phyloP scores from a whole-genome alignment of 495 filamentous ascomycete species.

The Zalerion maritima region DNA sequence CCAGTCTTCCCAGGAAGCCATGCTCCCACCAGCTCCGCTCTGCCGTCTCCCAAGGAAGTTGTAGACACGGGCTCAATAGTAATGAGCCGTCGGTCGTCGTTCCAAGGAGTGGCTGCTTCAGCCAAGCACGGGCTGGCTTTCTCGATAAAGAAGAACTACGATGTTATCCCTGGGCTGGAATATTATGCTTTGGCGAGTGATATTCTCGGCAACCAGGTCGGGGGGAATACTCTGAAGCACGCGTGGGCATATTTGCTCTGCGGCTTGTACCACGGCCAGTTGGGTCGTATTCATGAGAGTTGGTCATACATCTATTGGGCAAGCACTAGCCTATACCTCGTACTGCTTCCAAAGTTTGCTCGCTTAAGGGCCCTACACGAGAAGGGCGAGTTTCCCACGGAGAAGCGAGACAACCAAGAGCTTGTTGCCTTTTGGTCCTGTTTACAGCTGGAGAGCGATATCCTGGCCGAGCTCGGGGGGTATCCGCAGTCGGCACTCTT shows the following conservation, averaged over 20 bases:
- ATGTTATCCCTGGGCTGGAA: constrained; percentile 74
- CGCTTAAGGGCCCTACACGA: constrained; percentile 24
- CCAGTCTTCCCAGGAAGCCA: constrained; percentile 16
- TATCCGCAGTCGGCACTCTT: constrained; percentile 69
- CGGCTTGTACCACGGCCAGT: constrained; percentile 75
- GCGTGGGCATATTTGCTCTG: constrained; percentile 79
- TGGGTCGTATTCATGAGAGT: constrained; percentile 78
- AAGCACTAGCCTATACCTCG: constrained; percentile 56
- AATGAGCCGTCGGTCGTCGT: constrained; percentile 27
- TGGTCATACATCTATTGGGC: constrained; percentile 77
- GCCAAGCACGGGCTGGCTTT: constrained; percentile 8
- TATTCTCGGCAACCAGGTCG: constrained; percentile 71
- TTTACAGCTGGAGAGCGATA: constrained; percentile 87
- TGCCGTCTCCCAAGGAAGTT: constrained; percentile 35
- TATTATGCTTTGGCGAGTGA: constrained; percentile 78
- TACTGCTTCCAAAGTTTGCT: constrained; percentile 51
- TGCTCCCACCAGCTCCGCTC: constrained; percentile 23
- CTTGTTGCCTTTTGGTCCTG: constrained; percentile 87
- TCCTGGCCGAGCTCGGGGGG: constrained; percentile 79
- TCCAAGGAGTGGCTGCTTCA: constrained; percentile 20
- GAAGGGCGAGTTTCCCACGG: constrained; percentile 13
- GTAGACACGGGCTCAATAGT: constrained; percentile 14
- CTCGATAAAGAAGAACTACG: constrained; percentile 49
- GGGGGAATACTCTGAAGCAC: constrained; percentile 62
- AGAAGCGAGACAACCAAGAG: constrained; percentile 39